These are phyloP conservation scores for Auricularia sp. DNA, from an alignment of 768 basidiomycete genomes.

Conservation along the genomic window DNA sequence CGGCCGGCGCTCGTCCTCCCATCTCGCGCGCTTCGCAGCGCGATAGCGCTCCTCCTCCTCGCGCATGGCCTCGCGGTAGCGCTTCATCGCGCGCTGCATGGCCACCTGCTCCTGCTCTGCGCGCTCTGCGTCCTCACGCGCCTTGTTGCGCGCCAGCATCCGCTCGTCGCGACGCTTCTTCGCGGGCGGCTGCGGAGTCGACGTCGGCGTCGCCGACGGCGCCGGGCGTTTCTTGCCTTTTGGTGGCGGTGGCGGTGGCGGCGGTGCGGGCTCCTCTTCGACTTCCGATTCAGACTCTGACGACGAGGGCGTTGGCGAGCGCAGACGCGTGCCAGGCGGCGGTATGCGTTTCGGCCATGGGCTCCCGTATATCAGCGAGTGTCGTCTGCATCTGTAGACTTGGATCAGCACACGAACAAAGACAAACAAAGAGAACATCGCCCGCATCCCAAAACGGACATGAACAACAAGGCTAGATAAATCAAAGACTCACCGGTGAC, in stretches of 20 bases:
- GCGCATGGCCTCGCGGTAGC: neutral
- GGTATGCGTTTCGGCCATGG: slow-evolving; percentile 61
- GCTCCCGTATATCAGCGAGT: slow-evolving; percentile 64
- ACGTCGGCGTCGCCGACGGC: neutral
- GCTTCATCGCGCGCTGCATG: neutral
- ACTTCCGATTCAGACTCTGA: neutral
- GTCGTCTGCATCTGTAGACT: slow-evolving; percentile 58
- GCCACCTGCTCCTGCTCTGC: neutral
- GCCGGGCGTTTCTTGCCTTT: neutral
- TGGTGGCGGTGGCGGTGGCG: neutral
- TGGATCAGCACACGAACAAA: slow-evolving; percentile 6
- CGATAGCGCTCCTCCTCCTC: neutral
- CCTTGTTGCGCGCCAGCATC: neutral
- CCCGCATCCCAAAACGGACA: too few relatives aligned
- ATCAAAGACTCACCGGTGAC: slow-evolving; percentile 50
- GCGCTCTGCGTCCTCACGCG: neutral
- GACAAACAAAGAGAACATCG: slow-evolving; percentile 2
- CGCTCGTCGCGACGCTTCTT: neutral
- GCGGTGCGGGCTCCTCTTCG: neutral
- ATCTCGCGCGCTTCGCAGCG: too few relatives aligned
- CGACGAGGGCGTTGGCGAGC: neutral
- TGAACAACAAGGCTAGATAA: neutral
- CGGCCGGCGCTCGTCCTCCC: too few relatives aligned
- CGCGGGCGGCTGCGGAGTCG: neutral
- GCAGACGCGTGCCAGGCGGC: slow-evolving; percentile 16